Base-by-base conservation (phyloP, 495 filamentous ascomycete genomes). In the Acidomyces sp. region DNA sequence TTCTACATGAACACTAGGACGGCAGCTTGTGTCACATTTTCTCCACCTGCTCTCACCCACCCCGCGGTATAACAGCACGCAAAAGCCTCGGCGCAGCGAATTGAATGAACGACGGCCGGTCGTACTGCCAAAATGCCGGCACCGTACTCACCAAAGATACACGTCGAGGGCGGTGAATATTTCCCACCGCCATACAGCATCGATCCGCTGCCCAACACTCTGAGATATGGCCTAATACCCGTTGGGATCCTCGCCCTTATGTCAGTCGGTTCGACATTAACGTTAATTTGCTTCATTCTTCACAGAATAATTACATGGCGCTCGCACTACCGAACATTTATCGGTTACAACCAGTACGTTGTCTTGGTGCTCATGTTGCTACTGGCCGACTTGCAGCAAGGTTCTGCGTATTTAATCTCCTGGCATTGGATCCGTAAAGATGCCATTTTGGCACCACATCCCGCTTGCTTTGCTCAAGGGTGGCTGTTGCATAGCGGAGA, bases 351-450 rank as follows among this genome's bases (percentile, higher is more conserved):
- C 54, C 80, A 87, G 55, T 83, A 80, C 46, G 66, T 85, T 3
- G 48, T 85, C 29, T 65, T 87, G 11, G 75, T 85, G 30, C 77
- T 75, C 54, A 84, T 84, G 54, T 69, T 85, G 13, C 60, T 85
- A 3, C 52, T 85, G 33, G 81, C 81, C 39, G 81, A 85, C 55
- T 63, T 85, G 33, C 76, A 80, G 50, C 80, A 84, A 55, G 64
- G 77, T 0, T 59, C 72, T 4, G 75, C 77, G 10, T 85, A 84
- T 53, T 43, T 80, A 26, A 64, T 85, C 26, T 82, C 74, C 49
- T 58, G 72, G 30, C 65, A 70, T 40, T 81, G 79, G 73, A 55
- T 79, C 11, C 40, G 50, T 5, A 54, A 61, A 1, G 61, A 79
- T 47, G 62, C 62, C 28, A 77, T 87, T 37, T 20, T 79, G 4